Conservation (phyloP, 208 protist genomes). For the Strigomonas galati region DNA sequence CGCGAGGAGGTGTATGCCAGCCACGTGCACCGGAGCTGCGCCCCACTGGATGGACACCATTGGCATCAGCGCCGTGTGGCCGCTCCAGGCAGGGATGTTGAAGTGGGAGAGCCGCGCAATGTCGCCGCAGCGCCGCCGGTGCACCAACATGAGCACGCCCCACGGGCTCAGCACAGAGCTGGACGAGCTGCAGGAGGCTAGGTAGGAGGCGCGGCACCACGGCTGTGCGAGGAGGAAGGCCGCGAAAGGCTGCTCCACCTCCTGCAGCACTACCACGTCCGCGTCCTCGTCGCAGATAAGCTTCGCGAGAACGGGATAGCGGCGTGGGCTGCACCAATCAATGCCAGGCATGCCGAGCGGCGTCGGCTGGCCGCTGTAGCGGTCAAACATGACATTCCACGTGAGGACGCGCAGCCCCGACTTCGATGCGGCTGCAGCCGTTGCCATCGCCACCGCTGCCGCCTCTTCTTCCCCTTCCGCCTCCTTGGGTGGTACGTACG, state of each 20-base stretch:
- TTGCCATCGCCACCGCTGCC: not conserved
- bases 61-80: slow-evolving; percentile 86
- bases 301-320: slow-evolving; percentile 82
- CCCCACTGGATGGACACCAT: slow-evolving; percentile 13
- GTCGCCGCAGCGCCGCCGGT: slow-evolving; percentile 33
- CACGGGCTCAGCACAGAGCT: slow-evolving; percentile 71
- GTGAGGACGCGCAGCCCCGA: slow-evolving; percentile 62
- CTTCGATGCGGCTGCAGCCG: not conserved
- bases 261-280: slow-evolving; percentile 89
- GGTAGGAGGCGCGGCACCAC: slow-evolving; percentile 73
- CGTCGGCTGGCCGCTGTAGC: slow-evolving; percentile 85
- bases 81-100: slow-evolving; percentile 85
- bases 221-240: slow-evolving; percentile 63
- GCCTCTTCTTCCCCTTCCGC: not conserved
- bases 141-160: slow-evolving; percentile 81
- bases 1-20: slow-evolving; percentile 72
- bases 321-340: slow-evolving; percentile 86
- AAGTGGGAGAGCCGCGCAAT: slow-evolving; percentile 58
- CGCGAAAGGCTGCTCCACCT: slow-evolving; percentile 80
- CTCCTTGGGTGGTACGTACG: not conserved
- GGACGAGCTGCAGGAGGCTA: slow-evolving; percentile 54
- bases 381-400: slow-evolving; percentile 92
- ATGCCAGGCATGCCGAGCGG: slow-evolving; percentile 90
- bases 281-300: slow-evolving; percentile 71
- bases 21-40: slow-evolving; percentile 38